phyloP scores from a whole-genome alignment of 2,329 filamentous ascomycete species.

The Pyrenophora tritici-repentis region DNA sequence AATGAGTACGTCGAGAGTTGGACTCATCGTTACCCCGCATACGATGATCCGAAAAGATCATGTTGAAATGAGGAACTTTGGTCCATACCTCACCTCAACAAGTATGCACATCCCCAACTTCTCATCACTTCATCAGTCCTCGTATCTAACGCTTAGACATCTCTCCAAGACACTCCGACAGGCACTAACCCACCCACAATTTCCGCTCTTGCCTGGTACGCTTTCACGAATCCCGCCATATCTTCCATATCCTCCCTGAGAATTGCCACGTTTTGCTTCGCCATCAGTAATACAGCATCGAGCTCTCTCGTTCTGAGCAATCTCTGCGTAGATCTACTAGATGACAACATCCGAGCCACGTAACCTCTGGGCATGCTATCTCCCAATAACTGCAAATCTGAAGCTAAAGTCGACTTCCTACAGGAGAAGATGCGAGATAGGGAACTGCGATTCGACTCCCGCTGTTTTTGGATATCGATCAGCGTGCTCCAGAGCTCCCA shows the following conservation, averaged over 20 bases:
- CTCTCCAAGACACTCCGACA: neutral
- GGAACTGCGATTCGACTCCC: neutral
- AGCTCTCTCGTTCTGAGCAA: conserved; percentile 15
- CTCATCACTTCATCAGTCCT: neutral
- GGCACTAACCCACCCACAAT: neutral
- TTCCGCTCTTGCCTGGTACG: conserved; percentile 1
- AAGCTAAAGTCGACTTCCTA: neutral
- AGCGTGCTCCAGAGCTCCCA: conserved; percentile 19
- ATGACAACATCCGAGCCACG: neutral
- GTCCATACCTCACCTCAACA: neutral
- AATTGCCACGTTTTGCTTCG: conserved; percentile 23
- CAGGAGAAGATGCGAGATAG: conserved; percentile 1
- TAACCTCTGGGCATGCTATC: neutral
- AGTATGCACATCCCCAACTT: neutral
- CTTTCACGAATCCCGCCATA: conserved; percentile 16
- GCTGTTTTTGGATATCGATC: conserved; percentile 5
- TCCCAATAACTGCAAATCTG: neutral
- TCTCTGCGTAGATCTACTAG: neutral
- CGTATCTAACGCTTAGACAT: conserved; percentile 1
- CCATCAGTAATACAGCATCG: conserved; percentile 14
- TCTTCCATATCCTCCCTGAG: conserved; percentile 28
- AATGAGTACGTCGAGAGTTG: too few relatives aligned
- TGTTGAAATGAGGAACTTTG: neutral
- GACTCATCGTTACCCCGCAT: too few relatives aligned
- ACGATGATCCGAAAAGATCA: too few relatives aligned